Evolutionary conservation across 1,284 basidiomycete genomes (phyloP).

Genomic region (Melampsora medusae): DNA sequence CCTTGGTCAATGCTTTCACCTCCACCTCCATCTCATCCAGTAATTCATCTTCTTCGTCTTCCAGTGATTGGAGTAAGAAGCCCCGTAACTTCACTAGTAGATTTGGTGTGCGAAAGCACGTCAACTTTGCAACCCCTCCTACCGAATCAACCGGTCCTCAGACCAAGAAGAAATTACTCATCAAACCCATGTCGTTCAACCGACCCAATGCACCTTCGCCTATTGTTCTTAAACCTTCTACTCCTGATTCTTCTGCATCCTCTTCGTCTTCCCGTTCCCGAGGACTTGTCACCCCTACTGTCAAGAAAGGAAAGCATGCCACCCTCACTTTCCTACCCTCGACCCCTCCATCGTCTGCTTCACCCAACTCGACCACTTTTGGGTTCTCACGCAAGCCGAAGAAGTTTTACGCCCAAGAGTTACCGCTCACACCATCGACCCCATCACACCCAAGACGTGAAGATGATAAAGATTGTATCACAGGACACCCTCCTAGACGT

Average conservation of each 20-base stretch:
- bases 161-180: slow-evolving; percentile 25
- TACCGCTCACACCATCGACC: slow-evolving; percentile 34
- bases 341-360: slow-evolving; percentile 38
- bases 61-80: slow-evolving; percentile 16
- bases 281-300: slow-evolving; percentile 10
- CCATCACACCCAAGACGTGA: slow-evolving; percentile 12
- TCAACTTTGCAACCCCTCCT: slow-evolving; percentile 10
- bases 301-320: slow-evolving; percentile 26
- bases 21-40: slow-evolving; percentile 30
- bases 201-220: slow-evolving; percentile 40
- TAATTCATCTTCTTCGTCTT: slow-evolving; percentile 23
- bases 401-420: slow-evolving; percentile 3
- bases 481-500: slow-evolving; percentile 1
- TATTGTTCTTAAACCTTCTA: slow-evolving; percentile 33
- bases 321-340: slow-evolving; percentile 30
- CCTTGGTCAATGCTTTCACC: slow-evolving; percentile 29
- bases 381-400: slow-evolving; percentile 38
- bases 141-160: slow-evolving; percentile 4
- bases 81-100: slow-evolving; percentile 28
- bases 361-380: slow-evolving; percentile 22
- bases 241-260: not conserved
- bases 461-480: not conserved
- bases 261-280: slow-evolving; percentile 6
- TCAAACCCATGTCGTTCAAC: slow-evolving; percentile 31
- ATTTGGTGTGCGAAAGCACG: slow-evolving; percentile 14